A percentile compares a stretch with the other conserved stretches of the same genome.
Conservation (phyloP, 305 asterid genomes). For the Andrographis paniculata region DNA sequence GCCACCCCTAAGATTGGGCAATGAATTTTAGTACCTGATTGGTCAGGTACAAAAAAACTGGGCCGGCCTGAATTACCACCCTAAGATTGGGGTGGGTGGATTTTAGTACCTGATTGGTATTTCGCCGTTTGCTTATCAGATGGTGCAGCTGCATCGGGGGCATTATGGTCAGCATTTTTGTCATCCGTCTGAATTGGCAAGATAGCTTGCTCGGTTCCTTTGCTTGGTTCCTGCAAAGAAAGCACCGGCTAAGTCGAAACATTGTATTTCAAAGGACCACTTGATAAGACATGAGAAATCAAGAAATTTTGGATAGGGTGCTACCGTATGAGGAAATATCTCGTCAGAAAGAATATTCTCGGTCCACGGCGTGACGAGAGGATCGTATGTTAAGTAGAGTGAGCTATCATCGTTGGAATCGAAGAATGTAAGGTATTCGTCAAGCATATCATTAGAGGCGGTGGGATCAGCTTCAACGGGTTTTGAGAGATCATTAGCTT, state of each 20-base stretch:
- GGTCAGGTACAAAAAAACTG: too few relatives aligned
- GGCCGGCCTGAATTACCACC: too few relatives aligned
- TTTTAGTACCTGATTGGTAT: slow-evolving; percentile 43
- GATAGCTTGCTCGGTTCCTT: slow-evolving; percentile 27
- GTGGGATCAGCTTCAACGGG: slow-evolving; percentile 28
- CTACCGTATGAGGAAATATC: slow-evolving; percentile 35
- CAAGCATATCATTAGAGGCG: slow-evolving; percentile 43
- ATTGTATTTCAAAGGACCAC: neutral
- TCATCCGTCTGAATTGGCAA: slow-evolving; percentile 25
- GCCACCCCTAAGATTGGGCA: too few relatives aligned
- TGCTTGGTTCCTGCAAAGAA: slow-evolving; percentile 34
- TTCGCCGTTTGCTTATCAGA: slow-evolving; percentile 36
- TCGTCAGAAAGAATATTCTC: slow-evolving; percentile 31
- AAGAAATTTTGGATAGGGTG: slow-evolving; percentile 9
- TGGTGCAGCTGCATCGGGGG: slow-evolving; percentile 30
- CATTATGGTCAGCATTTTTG: slow-evolving; percentile 7
- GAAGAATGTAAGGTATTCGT: slow-evolving; percentile 48
- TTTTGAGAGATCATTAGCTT: slow-evolving; percentile 54
- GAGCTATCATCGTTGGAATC: slow-evolving; percentile 42
- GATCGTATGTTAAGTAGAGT: slow-evolving; percentile 34
- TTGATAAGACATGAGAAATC: too few relatives aligned
- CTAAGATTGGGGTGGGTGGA: neutral
- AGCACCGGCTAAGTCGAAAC: slow-evolving; percentile 1
- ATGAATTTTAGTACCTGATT: too few relatives aligned
- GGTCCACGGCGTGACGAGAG: slow-evolving; percentile 29